Percentiles rank a stretch among this genome's conserved stretches.
Conservation (phyloP, 305 asterid species). For the Withania somnifera region DNA sequence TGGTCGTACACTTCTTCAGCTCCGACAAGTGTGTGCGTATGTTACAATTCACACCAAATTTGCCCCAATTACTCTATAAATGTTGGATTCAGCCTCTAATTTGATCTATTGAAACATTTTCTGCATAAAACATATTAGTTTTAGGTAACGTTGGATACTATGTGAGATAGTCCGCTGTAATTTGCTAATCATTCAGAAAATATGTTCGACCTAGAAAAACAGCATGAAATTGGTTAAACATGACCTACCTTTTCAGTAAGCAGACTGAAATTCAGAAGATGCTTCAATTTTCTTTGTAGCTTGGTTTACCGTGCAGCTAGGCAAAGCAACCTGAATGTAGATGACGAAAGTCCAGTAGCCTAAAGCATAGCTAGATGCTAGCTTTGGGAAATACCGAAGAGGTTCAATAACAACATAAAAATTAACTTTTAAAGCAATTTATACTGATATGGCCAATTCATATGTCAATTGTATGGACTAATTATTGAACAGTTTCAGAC, state of each 20-base stretch:
- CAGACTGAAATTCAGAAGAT: too few species aligned
- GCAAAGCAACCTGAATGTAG: not conserved
- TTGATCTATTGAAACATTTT: not conserved
- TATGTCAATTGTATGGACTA: not conserved
- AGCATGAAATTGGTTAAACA: not conserved
- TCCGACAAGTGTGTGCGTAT: too few species aligned
- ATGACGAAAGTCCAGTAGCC: not conserved
- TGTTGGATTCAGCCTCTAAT: not conserved
- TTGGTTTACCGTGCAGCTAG: not conserved
- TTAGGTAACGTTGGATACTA: not conserved
- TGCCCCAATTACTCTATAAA: too few species aligned
- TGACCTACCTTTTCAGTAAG: not conserved
- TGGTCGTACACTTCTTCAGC: too few species aligned
- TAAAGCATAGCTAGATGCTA: not conserved
- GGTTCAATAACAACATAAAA: not conserved
- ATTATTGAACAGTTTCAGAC: not conserved
- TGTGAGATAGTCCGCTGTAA: not conserved
- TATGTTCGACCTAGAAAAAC: not conserved
- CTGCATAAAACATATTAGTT: not conserved
- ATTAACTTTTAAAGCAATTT: not conserved
- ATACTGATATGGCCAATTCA: not conserved
- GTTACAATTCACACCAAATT: too few species aligned
- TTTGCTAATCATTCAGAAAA: not conserved
- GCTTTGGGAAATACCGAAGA: not conserved
- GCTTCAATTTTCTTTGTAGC: not conserved